Evolutionary conservation across 2,329 filamentous ascomycete species (phyloP).

Genomic region (Neurospora crassa): DNA sequence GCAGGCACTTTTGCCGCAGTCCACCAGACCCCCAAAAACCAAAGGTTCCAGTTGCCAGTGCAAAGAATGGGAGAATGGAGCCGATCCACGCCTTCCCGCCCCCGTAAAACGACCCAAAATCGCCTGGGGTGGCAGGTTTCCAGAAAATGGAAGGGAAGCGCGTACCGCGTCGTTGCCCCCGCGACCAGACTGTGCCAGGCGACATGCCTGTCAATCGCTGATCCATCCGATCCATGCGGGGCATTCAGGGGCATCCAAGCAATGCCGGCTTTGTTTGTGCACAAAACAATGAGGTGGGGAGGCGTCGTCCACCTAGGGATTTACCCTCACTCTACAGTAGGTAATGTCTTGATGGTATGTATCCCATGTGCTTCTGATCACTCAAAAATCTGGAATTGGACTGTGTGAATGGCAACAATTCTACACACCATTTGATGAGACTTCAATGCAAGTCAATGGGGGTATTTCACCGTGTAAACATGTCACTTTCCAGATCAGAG

Average conservation of each 20-base stretch:
- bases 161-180: slow-evolving; percentile 19
- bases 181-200: slow-evolving; percentile 13
- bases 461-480: too few relatives aligned
- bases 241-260: slow-evolving; percentile 5
- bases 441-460: too few relatives aligned
- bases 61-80: not conserved
- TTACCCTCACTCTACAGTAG: too few relatives aligned
- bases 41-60: not conserved
- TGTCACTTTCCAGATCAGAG: too few relatives aligned
- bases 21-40: not conserved
- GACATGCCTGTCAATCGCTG: not conserved
- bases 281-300: not conserved
- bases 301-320: too few relatives aligned
- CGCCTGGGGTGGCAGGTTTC: slow-evolving; percentile 3
- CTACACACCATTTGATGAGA: too few relatives aligned
- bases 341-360: too few relatives aligned
- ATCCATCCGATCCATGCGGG: slow-evolving; percentile 3
- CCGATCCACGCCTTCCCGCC: not conserved
- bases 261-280: not conserved
- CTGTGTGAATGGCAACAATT: too few relatives aligned
- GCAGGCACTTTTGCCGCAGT: not conserved
- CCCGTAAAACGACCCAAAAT: not conserved
- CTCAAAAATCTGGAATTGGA: too few relatives aligned
- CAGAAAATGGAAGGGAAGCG: slow-evolving; percentile 13
- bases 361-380: too few relatives aligned